These are phyloP conservation scores for Lactarius pseudohatsudake DNA, from an alignment of 768 basidiomycete species.

Conservation along the genomic window DNA sequence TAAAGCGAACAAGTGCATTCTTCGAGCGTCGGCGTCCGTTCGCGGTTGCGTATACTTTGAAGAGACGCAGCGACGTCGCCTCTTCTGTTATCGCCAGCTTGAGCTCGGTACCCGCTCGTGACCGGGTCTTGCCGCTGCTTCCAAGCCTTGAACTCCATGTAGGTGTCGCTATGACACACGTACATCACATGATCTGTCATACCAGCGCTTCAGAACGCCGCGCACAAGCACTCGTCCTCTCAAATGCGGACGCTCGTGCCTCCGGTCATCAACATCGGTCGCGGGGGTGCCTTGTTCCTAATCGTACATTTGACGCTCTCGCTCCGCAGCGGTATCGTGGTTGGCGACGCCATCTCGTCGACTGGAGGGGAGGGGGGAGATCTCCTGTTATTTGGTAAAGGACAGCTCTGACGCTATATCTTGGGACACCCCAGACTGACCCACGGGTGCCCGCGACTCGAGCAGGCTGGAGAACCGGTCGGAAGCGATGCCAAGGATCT, in stretches of 20 bases:
- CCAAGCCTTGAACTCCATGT: conserved; percentile 48
- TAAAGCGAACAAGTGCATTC: conserved; percentile 49
- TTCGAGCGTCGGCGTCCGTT: conserved; percentile 68
- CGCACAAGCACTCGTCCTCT: conserved; percentile 11
- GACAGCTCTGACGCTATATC: neutral
- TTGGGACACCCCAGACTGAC: neutral
- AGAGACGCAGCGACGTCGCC: conserved; percentile 38
- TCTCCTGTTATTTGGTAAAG: neutral
- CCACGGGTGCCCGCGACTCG: conserved; percentile 5
- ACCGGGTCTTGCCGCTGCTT: conserved; percentile 20
- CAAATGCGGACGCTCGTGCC: neutral
- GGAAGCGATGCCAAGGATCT: conserved; percentile 17
- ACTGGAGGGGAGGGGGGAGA: conserved; percentile 4
- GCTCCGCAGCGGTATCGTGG: conserved; percentile 1
- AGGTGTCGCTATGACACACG: conserved; percentile 56
- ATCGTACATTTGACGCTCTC: conserved; percentile 17
- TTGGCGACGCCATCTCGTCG: conserved; percentile 15
- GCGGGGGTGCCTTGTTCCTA: conserved; percentile 11
- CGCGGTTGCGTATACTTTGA: conserved; percentile 44
- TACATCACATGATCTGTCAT: conserved; percentile 13
- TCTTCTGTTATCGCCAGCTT: conserved; percentile 28
- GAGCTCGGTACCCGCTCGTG: neutral
- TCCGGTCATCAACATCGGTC: conserved; percentile 6
- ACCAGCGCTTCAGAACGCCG: conserved; percentile 5
- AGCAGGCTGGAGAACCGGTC: conserved; percentile 11